A percentile compares a stretch with the other conserved stretches of the same genome.
Evolutionary conservation across 305 asterid genomes (phyloP).

Genomic region (Plantago coronopus): DNA sequence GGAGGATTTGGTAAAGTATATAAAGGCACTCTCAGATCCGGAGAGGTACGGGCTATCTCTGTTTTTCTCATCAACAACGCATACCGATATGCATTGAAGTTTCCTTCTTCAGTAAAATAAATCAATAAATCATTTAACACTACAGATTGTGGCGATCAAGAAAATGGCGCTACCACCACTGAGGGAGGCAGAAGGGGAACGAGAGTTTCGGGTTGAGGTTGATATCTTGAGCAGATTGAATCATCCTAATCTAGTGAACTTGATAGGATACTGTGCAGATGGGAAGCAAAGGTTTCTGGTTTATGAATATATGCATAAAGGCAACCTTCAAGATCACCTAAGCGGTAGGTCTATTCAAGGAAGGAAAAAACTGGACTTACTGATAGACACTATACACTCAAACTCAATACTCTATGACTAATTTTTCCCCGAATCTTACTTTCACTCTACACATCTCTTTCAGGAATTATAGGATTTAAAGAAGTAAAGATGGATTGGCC

Average conservation of each 20-base stretch:
- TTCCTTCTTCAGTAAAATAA: too few relatives aligned
- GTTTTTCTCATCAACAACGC: neutral
- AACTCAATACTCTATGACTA: too few relatives aligned
- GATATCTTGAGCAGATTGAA: slow-evolving; percentile 92
- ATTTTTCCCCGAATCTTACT: neutral
- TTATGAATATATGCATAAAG: slow-evolving; percentile 81
- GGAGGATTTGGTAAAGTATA: slow-evolving; percentile 95
- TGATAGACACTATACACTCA: too few relatives aligned
- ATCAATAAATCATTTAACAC: slow-evolving; percentile 2
- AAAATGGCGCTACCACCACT: slow-evolving; percentile 85
- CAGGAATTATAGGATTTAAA: slow-evolving; percentile 52
- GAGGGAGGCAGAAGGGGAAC: slow-evolving; percentile 87
- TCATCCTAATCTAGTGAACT: slow-evolving; percentile 81
- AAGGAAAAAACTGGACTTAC: too few relatives aligned
- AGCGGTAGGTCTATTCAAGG: slow-evolving; percentile 50
- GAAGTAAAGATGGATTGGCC: slow-evolving; percentile 91
- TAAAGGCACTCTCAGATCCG: slow-evolving; percentile 76
- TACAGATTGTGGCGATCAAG: slow-evolving; percentile 88
- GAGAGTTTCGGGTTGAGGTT: slow-evolving; percentile 91
- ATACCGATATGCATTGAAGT: too few relatives aligned
- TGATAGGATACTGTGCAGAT: slow-evolving; percentile 90
- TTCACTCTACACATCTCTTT: slow-evolving; percentile 1
- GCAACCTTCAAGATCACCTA: slow-evolving; percentile 91
- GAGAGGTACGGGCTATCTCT: slow-evolving; percentile 52
- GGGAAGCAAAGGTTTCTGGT: slow-evolving; percentile 94